phyloP scores from a whole-genome alignment of 2,329 filamentous ascomycete species.

The Escovopsis sp. region DNA sequence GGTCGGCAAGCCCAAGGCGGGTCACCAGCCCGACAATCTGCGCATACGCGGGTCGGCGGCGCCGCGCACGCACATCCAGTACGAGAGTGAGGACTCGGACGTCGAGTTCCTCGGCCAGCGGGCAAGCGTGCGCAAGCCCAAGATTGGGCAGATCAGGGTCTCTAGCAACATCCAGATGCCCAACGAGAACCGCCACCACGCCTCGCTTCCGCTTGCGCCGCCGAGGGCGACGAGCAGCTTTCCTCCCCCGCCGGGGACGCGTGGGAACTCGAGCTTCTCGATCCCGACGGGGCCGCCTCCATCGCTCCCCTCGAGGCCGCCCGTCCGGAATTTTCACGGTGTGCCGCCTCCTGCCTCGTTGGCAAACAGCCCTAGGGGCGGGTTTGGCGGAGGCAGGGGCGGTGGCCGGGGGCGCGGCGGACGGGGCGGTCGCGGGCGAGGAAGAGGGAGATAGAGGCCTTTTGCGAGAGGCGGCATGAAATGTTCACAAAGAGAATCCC shows the following conservation, averaged over 20 bases:
- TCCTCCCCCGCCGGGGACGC: slow-evolving; percentile 12
- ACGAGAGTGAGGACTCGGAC: slow-evolving; percentile 33
- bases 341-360: slow-evolving; percentile 15
- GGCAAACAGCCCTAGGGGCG: neutral
- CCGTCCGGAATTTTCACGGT: slow-evolving; percentile 14
- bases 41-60: slow-evolving; percentile 21
- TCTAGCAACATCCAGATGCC: slow-evolving; percentile 27
- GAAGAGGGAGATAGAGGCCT: slow-evolving; percentile 11
- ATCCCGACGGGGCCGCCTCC: slow-evolving; percentile 8
- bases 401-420: slow-evolving; percentile 8
- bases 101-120: slow-evolving; percentile 26
- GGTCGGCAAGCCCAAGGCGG: slow-evolving; percentile 11
- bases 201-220: too few species aligned
- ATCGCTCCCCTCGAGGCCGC: slow-evolving; percentile 18
- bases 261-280: slow-evolving; percentile 7
- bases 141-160: slow-evolving; percentile 23
- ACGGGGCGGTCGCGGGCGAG: slow-evolving; percentile 11
- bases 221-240: slow-evolving; percentile 7
- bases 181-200: slow-evolving; percentile 11
- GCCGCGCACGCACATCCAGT: slow-evolving; percentile 25
- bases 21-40: slow-evolving; percentile 14
- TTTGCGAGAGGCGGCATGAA: too few species aligned
- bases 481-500: too few species aligned
- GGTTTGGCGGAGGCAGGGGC: slow-evolving; percentile 1
- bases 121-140: slow-evolving; percentile 14